Conservation (phyloP, 2,329 filamentous ascomycete species). For the Aspergillus sp. region DNA sequence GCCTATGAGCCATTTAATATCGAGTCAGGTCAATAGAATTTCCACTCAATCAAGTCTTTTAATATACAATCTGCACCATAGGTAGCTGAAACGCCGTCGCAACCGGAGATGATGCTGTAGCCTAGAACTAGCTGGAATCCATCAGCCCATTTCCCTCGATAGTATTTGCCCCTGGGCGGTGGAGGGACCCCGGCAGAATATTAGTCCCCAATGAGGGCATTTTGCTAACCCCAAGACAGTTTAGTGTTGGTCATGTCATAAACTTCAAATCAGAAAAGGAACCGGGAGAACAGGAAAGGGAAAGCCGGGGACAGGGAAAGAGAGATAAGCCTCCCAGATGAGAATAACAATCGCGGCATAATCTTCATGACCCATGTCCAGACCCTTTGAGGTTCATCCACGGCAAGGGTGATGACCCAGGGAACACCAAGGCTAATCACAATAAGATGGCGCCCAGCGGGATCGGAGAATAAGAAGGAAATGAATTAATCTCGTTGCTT, state of each 20-base stretch:
- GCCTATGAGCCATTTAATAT: not conserved
- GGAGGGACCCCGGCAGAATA: not conserved
- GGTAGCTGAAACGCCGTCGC: not conserved
- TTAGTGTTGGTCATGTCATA: not conserved
- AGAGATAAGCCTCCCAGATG: not conserved
- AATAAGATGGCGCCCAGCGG: not conserved
- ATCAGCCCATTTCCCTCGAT: not conserved
- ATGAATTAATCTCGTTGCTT: not conserved
- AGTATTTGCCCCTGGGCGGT: not conserved
- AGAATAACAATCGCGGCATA: not conserved
- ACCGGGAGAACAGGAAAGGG: too few relatives aligned
- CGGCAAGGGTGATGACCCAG: not conserved
- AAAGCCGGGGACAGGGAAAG: too few relatives aligned
- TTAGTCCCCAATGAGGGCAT: not conserved
- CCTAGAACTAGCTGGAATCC: not conserved
- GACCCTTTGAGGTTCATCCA: not conserved
- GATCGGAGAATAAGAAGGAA: not conserved
- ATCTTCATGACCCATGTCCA: not conserved
- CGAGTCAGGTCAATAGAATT: not conserved
- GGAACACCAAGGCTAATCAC: not conserved
- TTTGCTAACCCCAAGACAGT: not conserved
- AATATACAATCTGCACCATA: not conserved
- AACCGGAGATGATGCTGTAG: not conserved
- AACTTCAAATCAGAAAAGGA: not conserved
- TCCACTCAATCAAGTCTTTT: not conserved